Conservation (phyloP, 75 land plant genomes). For the Adiantum capillusveneris region DNA sequence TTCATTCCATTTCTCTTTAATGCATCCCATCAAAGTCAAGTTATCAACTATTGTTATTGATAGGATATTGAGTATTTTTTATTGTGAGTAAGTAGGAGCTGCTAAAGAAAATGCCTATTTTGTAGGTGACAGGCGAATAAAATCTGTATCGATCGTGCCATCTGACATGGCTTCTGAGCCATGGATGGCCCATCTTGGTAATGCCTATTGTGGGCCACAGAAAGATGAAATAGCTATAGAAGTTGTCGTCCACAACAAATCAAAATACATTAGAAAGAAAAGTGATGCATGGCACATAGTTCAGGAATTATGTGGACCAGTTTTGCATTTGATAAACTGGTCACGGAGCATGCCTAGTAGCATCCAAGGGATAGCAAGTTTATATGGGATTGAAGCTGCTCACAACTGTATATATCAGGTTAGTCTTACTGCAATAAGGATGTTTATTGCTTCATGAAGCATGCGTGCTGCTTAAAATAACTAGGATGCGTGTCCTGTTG, state of each 20-base stretch:
- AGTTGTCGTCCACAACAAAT: conserved; percentile 30
- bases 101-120: no score
- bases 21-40: no score
- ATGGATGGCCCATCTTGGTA: conserved; percentile 26
- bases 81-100: no score
- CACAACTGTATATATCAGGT: conserved; percentile 37
- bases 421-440: not conserved
- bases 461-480: not conserved
- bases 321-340: conserved; percentile 60
- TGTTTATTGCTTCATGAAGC: not conserved
- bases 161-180: conserved; percentile 33
- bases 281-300: conserved; percentile 75
- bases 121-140: conserved; percentile 66
- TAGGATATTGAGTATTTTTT: no score
- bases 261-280: conserved; percentile 28
- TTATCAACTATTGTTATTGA: no score
- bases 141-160: conserved; percentile 46
- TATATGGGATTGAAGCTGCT: conserved; percentile 74
- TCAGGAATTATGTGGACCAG: conserved; percentile 57
- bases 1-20: no score
- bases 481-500: conserved; percentile 10
- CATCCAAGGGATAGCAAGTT: conserved; percentile 58
- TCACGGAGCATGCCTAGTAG: conserved; percentile 72
- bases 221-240: conserved; percentile 71
- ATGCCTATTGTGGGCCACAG: conserved; percentile 32